Percentiles rank a stretch among this genome's conserved stretches.
Conservation (phyloP, 345 rosid genomes). For the Arabis alpina region DNA sequence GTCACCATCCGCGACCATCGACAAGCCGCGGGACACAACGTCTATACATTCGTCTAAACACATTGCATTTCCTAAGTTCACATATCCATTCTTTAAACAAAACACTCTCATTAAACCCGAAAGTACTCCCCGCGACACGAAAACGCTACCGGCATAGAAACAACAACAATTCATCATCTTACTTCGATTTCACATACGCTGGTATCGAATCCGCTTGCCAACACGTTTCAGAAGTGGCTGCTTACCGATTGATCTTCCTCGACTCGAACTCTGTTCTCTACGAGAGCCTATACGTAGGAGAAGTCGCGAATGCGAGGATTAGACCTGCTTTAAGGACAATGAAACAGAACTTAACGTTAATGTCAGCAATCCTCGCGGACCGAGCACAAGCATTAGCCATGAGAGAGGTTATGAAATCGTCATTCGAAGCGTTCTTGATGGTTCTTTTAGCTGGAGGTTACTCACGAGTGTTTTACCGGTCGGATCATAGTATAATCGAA, state of each 20-base stretch:
- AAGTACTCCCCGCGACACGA: constrained; percentile 47
- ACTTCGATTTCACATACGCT: constrained; percentile 60
- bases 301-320: constrained; percentile 61
- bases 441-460: constrained; percentile 85
- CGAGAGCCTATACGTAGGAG: constrained; percentile 70
- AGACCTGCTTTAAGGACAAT: constrained; percentile 62
- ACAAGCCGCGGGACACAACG: constrained; percentile 96
- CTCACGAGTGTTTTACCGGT: constrained; percentile 55
- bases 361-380: constrained; percentile 72
- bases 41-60: constrained; percentile 83
- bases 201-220: constrained; percentile 81
- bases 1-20: constrained; percentile 77
- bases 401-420: constrained; percentile 78
- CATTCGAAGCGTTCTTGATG: constrained; percentile 80
- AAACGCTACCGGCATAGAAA: constrained; percentile 48
- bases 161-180: constrained; percentile 47
- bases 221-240: constrained; percentile 87
- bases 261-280: constrained; percentile 76
- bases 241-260: constrained; percentile 73
- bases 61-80: constrained; percentile 71
- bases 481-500: constrained; percentile 60
- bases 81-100: constrained; percentile 86
- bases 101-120: constrained; percentile 70
- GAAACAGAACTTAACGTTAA: constrained; percentile 76
- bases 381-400: constrained; percentile 74